A percentile compares a stretch with the other conserved stretches of the same genome.
Conservation (phyloP, 768 basidiomycete genomes). For the Podaxis mareebaensis region DNA sequence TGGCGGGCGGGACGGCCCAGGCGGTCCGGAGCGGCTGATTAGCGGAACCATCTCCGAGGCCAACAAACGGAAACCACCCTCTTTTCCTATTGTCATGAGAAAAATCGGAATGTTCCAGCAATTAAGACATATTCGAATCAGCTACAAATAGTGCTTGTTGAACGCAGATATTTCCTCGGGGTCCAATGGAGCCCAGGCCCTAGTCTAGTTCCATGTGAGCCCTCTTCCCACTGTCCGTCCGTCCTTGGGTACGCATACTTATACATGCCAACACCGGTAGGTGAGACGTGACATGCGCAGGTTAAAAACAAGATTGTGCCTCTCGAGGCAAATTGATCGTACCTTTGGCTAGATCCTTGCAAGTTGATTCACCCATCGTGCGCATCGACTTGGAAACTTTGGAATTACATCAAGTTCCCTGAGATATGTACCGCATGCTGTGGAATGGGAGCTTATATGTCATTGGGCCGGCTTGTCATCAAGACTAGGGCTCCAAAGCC, state of each 20-base stretch:
- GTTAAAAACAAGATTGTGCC: background rate
- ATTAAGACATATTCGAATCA: background rate
- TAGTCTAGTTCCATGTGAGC: background rate
- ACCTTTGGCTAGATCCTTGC: background rate
- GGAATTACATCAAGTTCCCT: too few relatives aligned
- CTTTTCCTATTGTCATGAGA: background rate
- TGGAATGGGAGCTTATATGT: too few relatives aligned
- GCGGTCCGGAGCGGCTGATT: too few relatives aligned
- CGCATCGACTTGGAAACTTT: background rate
- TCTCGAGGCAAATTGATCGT: background rate
- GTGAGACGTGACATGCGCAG: too few relatives aligned
- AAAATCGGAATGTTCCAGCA: background rate
- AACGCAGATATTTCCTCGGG: too few relatives aligned
- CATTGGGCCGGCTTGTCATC: too few relatives aligned
- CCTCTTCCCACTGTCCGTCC: background rate
- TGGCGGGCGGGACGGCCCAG: background rate
- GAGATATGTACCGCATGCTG: too few relatives aligned
- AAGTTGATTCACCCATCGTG: background rate
- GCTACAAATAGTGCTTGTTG: too few relatives aligned
- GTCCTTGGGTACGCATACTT: background rate
- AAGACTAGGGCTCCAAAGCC: too few relatives aligned
- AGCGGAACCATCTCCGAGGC: background rate
- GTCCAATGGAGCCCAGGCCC: too few relatives aligned
- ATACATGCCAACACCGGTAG: background rate
- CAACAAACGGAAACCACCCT: background rate